Base-by-base conservation (phyloP, 2,329 filamentous ascomycete genomes). In the Aspergillus latus region DNA sequence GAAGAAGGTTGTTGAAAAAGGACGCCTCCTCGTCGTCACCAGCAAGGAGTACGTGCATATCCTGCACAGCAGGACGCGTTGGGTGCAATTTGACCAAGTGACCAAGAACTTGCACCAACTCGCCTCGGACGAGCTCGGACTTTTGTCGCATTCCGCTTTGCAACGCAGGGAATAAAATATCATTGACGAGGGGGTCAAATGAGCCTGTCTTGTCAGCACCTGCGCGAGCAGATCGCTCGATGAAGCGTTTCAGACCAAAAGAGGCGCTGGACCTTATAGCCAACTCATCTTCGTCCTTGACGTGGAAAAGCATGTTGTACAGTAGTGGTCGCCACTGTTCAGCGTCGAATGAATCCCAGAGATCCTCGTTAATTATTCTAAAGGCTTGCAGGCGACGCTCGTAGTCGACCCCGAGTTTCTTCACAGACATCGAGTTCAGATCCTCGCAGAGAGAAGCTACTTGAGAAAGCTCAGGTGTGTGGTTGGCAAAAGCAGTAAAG, bases 1-100 rank as follows among this genome's bases (percentile, higher is more conserved):
- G 92, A 36, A 97, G 78, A 44, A 97, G 86, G 65, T 97, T 96
- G 72, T 84, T 89, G 78, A 97, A 99, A 77, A 99, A 97, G 1
- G 90, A 89, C 9, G 86, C 84, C 66, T 90, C 89, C 46, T 92
- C 89, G 59, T 95, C 90, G 51, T 88, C 82, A 11, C 79, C 82
- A 7, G 83, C 82, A 39, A 94, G 81, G 9, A 99, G 81, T 4
- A 81, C 80, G 57, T 83, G 78, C 76, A 99, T 83, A 69, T 96
- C 92, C 30, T 83, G 81, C 40, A 97, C 82, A 2, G 86, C 83
- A 5, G 82, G 70, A 85, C 90, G 92, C 0, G 81, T 75, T 0
- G 88, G 81, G 68, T 94, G 86, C 42, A 82, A 78, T 57, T 86
- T 84, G 34, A 97, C 82, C 5, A 97, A 78, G 70, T 88, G 87